phyloP scores from a whole-genome alignment of 768 basidiomycete genomes.

The Calvatia gigantea region DNA sequence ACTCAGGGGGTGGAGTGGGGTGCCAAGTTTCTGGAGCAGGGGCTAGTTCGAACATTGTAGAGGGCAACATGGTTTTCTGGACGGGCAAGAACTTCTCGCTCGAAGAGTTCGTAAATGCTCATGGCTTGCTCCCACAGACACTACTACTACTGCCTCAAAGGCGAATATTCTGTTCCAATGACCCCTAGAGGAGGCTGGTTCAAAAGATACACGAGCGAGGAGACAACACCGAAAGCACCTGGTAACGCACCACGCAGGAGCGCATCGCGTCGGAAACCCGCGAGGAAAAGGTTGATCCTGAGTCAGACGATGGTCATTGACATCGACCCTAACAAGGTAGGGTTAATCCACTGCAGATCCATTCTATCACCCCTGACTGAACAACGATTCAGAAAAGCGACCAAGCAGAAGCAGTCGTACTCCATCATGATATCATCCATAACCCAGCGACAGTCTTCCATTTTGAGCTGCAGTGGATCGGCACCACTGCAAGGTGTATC shows the following conservation, averaged over 20 bases:
- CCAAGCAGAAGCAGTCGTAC: constrained; percentile 81
- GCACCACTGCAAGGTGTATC: constrained; percentile 86
- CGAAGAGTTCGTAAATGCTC: neutral
- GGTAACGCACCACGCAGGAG: constrained; percentile 33
- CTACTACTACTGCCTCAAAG: constrained; percentile 83
- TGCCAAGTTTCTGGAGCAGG: constrained; percentile 69
- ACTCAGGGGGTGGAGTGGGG: constrained; percentile 83
- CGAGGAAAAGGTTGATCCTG: constrained; percentile 63
- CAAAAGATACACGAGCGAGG: constrained; percentile 48
- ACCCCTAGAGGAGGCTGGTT: constrained; percentile 74
- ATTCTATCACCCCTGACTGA: neutral
- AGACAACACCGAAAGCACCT: constrained; percentile 26
- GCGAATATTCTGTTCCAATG: constrained; percentile 68
- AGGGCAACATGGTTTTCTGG: constrained; percentile 77
- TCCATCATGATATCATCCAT: constrained; percentile 94
- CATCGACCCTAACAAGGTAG: constrained; percentile 71
- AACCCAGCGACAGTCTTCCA: constrained; percentile 95
- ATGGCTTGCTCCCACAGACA: constrained; percentile 44
- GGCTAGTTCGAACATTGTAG: constrained; percentile 84
- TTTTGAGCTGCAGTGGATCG: constrained; percentile 97
- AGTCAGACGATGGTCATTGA: constrained; percentile 93
- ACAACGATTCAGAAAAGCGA: constrained; percentile 61
- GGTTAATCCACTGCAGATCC: neutral
- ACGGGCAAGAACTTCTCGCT: constrained; percentile 57
- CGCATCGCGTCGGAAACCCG: constrained; percentile 22